Evolutionary conservation across 805 yeast species (phyloP).

Genomic region (Alloascoidea africana): DNA sequence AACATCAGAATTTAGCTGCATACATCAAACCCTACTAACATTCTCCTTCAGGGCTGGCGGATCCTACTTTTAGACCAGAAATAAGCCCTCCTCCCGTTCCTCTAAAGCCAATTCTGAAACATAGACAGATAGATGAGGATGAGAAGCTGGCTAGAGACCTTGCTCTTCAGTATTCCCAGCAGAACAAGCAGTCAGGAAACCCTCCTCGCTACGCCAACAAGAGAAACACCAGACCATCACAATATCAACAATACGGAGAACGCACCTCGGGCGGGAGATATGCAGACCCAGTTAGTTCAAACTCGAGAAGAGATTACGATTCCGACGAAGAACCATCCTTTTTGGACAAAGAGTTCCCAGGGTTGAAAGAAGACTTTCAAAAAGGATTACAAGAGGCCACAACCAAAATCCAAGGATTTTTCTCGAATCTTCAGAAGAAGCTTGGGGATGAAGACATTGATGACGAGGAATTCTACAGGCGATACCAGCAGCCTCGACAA

Average conservation of each 20-base stretch:
- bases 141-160: conserved; percentile 71
- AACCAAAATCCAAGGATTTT: conserved; percentile 40
- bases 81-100: neutral
- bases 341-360: conserved; percentile 52
- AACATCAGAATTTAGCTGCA: conserved; percentile 4
- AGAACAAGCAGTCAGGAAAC: conserved; percentile 5
- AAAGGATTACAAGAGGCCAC: conserved; percentile 71
- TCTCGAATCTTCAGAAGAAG: conserved; percentile 17
- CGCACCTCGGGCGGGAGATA: too few species aligned
- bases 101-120: conserved; percentile 12
- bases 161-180: conserved; percentile 42
- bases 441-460: neutral
- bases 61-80: neutral
- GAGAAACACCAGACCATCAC: neutral
- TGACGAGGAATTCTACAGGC: neutral
- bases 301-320: too few species aligned
- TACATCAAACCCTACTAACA: conserved; percentile 19
- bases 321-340: conserved; percentile 31
- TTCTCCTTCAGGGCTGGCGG: conserved; percentile 8
- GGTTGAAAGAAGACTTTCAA: conserved; percentile 66
- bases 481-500: neutral
- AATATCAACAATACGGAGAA: neutral
- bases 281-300: too few species aligned
- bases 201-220: conserved; percentile 2
- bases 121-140: conserved; percentile 35